A percentile compares a stretch with the other conserved stretches of the same genome.
Conservation (phyloP, 352 stramenopile genomes). For the Blastocystis hominis region DNA sequence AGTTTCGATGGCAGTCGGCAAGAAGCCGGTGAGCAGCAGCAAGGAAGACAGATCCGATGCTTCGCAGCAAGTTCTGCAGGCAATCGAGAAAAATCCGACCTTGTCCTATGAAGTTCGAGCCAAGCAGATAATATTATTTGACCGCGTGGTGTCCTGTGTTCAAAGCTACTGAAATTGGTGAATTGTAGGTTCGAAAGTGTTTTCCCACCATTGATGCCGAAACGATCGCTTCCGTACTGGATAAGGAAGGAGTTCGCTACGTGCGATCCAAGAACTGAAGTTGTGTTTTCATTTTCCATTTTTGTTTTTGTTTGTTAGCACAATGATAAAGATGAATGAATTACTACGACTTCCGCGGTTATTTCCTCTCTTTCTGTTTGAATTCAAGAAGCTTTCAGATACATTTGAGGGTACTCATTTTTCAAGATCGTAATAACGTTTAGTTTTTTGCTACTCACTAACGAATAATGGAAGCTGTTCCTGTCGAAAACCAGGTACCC, state of each 20-base stretch:
- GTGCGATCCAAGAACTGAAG: neutral
- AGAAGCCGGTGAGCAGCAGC: neutral
- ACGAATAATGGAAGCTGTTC: constrained; percentile 27
- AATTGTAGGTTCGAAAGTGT: neutral
- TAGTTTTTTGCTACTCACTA: neutral
- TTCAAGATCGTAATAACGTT: neutral
- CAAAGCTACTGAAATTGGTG: neutral
- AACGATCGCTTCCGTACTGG: neutral
- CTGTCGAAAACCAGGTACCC: constrained; percentile 6
- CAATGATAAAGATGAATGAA: neutral
- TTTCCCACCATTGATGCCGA: neutral
- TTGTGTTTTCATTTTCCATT: neutral
- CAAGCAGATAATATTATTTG: constrained; percentile 18
- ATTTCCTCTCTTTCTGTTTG: neutral
- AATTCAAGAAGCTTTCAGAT: neutral
- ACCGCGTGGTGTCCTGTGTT: neutral
- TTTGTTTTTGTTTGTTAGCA: neutral
- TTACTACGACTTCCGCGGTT: neutral
- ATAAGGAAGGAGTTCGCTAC: constrained; percentile 23
- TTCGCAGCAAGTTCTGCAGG: neutral
- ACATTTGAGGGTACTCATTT: neutral
- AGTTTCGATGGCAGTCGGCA: neutral
- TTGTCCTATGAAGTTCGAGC: neutral
- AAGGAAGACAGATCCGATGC: neutral
- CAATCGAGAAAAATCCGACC: neutral